phyloP scores from a whole-genome alignment of 441 rosid genomes.

The Geranium incanum region DNA sequence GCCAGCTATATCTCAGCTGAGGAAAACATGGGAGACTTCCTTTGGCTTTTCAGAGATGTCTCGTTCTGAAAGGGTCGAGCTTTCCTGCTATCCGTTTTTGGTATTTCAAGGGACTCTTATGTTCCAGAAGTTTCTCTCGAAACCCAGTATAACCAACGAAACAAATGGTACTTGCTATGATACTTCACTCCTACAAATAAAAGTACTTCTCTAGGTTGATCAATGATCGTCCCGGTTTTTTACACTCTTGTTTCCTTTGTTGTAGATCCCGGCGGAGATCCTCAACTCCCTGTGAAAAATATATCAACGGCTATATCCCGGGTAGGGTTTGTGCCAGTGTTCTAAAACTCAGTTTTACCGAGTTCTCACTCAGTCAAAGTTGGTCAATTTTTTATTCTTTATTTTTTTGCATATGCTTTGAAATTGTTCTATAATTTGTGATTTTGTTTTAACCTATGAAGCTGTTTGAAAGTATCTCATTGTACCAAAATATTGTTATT shows the following conservation, averaged over 20 bases:
- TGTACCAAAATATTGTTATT: too few species aligned
- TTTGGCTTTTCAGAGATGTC: constrained; percentile 37
- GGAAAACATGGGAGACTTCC: constrained; percentile 33
- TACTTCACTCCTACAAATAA: not conserved
- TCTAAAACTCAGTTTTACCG: too few species aligned
- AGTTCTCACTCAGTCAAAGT: too few species aligned
- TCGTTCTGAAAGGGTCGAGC: constrained; percentile 23
- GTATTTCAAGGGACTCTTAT: constrained; percentile 34
- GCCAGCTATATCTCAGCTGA: constrained; percentile 34
- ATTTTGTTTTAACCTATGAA: too few species aligned
- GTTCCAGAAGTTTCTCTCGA: constrained; percentile 28
- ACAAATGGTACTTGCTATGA: constrained; percentile 15
- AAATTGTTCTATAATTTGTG: too few species aligned
- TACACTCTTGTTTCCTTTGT: not conserved
- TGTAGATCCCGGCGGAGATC: not conserved
- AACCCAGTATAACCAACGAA: constrained; percentile 13
- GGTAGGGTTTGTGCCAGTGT: not conserved
- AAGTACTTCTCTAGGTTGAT: not conserved
- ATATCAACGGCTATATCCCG: not conserved
- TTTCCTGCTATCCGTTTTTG: constrained; percentile 31
- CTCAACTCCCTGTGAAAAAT: not conserved
- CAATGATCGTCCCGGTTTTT: not conserved
- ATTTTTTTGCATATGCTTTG: too few species aligned
- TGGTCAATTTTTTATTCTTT: too few species aligned
- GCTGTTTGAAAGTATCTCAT: too few species aligned